phyloP scores from a whole-genome alignment of 73 alveolate species.

The Blepharisma stoltei region DNA sequence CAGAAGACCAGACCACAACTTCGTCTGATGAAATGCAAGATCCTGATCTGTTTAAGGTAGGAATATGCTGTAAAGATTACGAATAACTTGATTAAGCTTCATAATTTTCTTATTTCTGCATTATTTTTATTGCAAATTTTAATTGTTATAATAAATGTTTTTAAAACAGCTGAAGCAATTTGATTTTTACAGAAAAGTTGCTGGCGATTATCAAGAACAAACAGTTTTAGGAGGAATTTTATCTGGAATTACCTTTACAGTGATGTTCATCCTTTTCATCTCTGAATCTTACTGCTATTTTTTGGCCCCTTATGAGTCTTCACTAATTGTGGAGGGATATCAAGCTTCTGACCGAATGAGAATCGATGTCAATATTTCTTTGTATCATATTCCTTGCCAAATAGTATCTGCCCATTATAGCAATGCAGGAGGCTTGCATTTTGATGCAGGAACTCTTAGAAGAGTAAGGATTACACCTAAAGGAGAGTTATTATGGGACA shows the following conservation, averaged over 20 bases:
- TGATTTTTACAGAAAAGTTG: constrained; percentile 1
- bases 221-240: constrained; percentile 17
- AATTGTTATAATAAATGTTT: no score
- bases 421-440: background rate
- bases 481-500: background rate
- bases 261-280: constrained; percentile 3
- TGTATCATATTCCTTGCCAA: constrained; percentile 7
- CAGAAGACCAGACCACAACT: constrained; percentile 24
- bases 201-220: background rate
- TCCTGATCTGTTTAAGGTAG: constrained; percentile 30
- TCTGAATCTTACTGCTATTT: constrained; percentile 11
- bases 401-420: background rate
- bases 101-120: no score
- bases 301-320: background rate
- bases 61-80: constrained; percentile 25
- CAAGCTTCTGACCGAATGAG: background rate
- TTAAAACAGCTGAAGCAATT: background rate
- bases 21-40: constrained; percentile 26
- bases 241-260: background rate
- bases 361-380: background rate
- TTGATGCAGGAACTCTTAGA: background rate
- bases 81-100: background rate
- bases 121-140: no score
- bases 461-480: background rate
- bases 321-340: background rate